Evolutionary conservation across 163 green algal species (phyloP), one percentile per base, ranked within the genome.

Genomic region (Prototheca wickerhamii): DNA sequence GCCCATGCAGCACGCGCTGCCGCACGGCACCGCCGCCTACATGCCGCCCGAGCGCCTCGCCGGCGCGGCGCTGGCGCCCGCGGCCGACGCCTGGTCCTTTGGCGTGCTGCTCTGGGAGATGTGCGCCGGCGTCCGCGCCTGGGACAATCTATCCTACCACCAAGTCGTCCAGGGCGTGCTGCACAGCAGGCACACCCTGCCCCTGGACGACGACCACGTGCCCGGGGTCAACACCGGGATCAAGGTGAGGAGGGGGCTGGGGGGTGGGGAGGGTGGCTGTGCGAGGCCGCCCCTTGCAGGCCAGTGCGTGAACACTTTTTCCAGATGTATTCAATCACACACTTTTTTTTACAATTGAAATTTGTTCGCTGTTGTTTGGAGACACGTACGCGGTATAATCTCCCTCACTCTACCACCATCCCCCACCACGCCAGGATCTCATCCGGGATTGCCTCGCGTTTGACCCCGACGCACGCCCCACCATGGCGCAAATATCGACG

Each of bases 31-130:
- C 21, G 18, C 25, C 18, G 20, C 44, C 44, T 25, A 53, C 1
- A 26, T 26, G 18, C 18, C 44, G 35, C 30, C 44, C 35, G 20
- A 60, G 53, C 30, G 42, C 29, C 53, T 60, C 5, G 10, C 29
- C 29, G 53, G 32, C 30, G 53, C 20, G 20, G 12, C 32, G 53
- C 29, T 43, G 30, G 15, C 6, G 12, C 53, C 29, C 53, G 53
- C 29, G 4, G 53, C 30, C 18, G 53, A 60, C 53, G 32, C 17
- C 53, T 60, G 30, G 30, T 4, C 18, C 31, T 60, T 60, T 43
- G 53, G 53, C 53, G 26, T n/a, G 29, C 53, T 60, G 53, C 53
- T 60, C 20, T 60, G 53, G 53, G 53, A 60, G 53, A 35, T 60
- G 53, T 26, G 26, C 53, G 21, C 4, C 53, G 53, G 53, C 37